These are phyloP conservation scores for Chaetomiaceae sp. DNA, from an alignment of 2,329 filamentous ascomycete genomes.

Conservation along the genomic window DNA sequence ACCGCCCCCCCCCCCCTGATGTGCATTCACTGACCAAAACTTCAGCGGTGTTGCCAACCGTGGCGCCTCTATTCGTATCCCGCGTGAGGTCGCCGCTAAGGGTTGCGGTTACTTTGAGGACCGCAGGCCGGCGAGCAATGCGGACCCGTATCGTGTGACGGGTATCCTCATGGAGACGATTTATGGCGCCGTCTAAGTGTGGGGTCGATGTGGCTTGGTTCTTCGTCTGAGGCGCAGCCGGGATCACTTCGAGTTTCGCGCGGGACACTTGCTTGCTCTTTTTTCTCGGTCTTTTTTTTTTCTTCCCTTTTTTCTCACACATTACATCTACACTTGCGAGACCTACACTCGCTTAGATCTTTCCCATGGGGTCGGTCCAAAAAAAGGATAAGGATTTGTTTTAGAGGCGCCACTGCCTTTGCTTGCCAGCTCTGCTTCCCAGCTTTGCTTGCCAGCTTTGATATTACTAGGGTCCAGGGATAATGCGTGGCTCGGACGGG, in stretches of 20 bases:
- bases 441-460: conserved; percentile 3
- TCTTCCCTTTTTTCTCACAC: not conserved
- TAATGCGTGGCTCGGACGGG: conserved; percentile 2
- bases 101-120: conserved; percentile 62
- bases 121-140: conserved; percentile 67
- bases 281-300: not conserved
- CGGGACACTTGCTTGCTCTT: not conserved
- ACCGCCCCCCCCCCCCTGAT: too few relatives aligned
- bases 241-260: not conserved
- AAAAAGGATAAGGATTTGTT: not conserved
- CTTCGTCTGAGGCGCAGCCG: not conserved
- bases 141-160: conserved; percentile 69
- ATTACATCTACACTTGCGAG: not conserved
- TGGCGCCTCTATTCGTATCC: conserved; percentile 85
- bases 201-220: not conserved
- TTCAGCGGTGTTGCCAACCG: conserved; percentile 83
- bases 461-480: not conserved
- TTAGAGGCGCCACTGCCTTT: conserved; percentile 11
- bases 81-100: conserved; percentile 61
- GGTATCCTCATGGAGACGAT: conserved; percentile 34
- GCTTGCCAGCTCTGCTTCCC: conserved; percentile 1
- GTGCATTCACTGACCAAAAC: not conserved
- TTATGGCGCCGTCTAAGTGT: conserved; percentile 9
- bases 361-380: not conserved
- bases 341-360: conserved; percentile 2